Base-by-base conservation (phyloP, 371 early-diverging fungal genomes). In the Choanephora cucurbitarum region DNA sequence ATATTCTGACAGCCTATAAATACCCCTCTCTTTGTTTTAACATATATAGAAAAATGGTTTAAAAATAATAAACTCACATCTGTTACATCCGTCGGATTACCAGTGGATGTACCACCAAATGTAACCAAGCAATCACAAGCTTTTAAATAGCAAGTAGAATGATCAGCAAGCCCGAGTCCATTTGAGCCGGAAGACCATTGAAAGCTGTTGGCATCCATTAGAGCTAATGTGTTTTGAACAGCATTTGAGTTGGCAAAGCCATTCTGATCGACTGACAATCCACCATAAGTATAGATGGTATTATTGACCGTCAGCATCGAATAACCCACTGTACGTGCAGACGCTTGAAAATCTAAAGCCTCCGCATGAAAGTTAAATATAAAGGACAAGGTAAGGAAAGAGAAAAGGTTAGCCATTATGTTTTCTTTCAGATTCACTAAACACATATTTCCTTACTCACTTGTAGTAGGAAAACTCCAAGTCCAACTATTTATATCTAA, bases 21-120 rank as follows among this genome's bases (percentile, higher is more conserved):
- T n/a, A n/a, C n/a, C n/a, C n/a, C n/a, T n/a, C n/a, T n/a, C 21
- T 45, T 37, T 43, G 57, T 8, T 41, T 17, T 32, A 17, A 22
- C 33, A 33, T 45, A 50, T 33, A 46, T 24, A 23, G 21, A 49
- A 48, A 23, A 28, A n/a, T 44, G 24, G 43, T 46, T 33, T 45
- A 33, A 44, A 13, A 19, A 33, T 24, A 46, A 24, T 11, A 34
- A 42, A 14, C 50, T 57, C 62, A 72, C 69, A 55, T 66, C 60
- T 15, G 62, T 60, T 31, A 70, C 74, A 44, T 69, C 74, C n/a
- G 43, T 55, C 8, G 70, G 64, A 49, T 53, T 73, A 23, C 79
- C 79, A 3, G 76, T 79, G 0, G 66, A 48, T 15, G 74, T 72
- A 24, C 79, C 79, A 54, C 79, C 79, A 70, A 79, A 79, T 15